These are phyloP conservation scores for Gentiana straminea DNA, from an alignment of 257 asterid genomes.

Conservation along the genomic window DNA sequence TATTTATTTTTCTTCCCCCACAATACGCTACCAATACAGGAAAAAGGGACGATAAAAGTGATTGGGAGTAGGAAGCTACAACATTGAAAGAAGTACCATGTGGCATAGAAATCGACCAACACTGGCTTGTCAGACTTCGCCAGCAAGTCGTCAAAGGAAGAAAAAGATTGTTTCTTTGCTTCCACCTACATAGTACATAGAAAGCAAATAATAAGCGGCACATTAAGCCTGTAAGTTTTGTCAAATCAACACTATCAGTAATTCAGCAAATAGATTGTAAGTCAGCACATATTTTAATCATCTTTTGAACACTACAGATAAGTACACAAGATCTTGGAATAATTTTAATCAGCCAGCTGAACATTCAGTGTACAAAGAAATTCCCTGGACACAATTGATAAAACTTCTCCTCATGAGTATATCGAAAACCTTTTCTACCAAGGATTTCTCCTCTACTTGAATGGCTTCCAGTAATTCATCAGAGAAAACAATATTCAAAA, in stretches of 20 bases:
- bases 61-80: not conserved
- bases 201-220: conserved; percentile 5
- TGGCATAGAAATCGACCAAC: conserved; percentile 92
- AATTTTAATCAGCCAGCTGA: no score
- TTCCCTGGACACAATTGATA: no score
- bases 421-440: no score
- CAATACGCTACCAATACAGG: not conserved
- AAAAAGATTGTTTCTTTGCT: conserved; percentile 74
- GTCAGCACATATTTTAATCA: no score
- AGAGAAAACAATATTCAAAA: no score
- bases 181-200: conserved; percentile 48
- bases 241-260: not conserved
- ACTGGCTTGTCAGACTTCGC: conserved; percentile 73
- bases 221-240: not conserved
- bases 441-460: no score
- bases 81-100: conserved; percentile 46
- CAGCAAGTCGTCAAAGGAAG: conserved; percentile 69
- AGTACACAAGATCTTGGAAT: no score
- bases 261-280: no score
- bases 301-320: no score
- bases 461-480: no score
- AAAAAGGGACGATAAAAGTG: not conserved
- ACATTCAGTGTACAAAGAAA: no score
- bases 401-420: no score
- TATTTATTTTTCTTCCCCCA: not conserved